Conservation (phyloP, 2,329 filamentous ascomycete species). For the Penicillium palitans region DNA sequence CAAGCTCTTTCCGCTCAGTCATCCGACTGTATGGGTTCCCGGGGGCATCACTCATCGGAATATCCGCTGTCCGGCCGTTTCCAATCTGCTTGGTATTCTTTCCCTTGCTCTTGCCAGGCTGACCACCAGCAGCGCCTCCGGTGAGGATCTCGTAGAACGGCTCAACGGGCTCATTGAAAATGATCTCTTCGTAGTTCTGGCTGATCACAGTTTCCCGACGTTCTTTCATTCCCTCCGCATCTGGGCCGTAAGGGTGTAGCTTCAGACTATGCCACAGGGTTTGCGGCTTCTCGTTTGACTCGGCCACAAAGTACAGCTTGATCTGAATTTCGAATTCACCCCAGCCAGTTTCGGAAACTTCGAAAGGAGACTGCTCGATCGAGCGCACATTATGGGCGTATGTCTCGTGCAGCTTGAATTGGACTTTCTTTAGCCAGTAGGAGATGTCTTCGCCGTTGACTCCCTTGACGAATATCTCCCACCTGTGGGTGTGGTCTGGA, state of each 20-base stretch:
- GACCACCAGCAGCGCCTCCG: slow-evolving; percentile 55
- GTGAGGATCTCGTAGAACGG: slow-evolving; percentile 87
- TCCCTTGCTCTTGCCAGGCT: slow-evolving; percentile 58
- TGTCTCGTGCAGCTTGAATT: slow-evolving; percentile 97
- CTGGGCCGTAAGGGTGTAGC: slow-evolving; percentile 80
- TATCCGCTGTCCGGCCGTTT: slow-evolving; percentile 68
- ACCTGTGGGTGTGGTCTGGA: slow-evolving; percentile 92
- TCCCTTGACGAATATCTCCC: slow-evolving; percentile 91
- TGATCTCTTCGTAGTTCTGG: slow-evolving; percentile 87
- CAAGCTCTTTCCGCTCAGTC: slow-evolving; percentile 67
- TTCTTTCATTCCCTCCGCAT: slow-evolving; percentile 72
- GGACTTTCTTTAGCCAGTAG: slow-evolving; percentile 94
- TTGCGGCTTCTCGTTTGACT: slow-evolving; percentile 88
- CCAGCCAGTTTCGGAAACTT: slow-evolving; percentile 92
- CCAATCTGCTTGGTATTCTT: slow-evolving; percentile 53
- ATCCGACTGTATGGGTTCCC: slow-evolving; percentile 72
- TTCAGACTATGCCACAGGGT: slow-evolving; percentile 92
- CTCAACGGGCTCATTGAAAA: slow-evolving; percentile 97
- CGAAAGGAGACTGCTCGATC: slow-evolving; percentile 77
- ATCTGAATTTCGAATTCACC: slow-evolving; percentile 97
- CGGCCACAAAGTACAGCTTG: slow-evolving; percentile 87
- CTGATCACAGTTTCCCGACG: slow-evolving; percentile 66
- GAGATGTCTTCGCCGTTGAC: slow-evolving; percentile 87
- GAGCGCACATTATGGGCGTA: slow-evolving; percentile 89
- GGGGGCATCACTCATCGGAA: slow-evolving; percentile 66